phyloP scores from a whole-genome alignment of 192 early-diverging fungal species.

The Oehlia diaphana region DNA sequence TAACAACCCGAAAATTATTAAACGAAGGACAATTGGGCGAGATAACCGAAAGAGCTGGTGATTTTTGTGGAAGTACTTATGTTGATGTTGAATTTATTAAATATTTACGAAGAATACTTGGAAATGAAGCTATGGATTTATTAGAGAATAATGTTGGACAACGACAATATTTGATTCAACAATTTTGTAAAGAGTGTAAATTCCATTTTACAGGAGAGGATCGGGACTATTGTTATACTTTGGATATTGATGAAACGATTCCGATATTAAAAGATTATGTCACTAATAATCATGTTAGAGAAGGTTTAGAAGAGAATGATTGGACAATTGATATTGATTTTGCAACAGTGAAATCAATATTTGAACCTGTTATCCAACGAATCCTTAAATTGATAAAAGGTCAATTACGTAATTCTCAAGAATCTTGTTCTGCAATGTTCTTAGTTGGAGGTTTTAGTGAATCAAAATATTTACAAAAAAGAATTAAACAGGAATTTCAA shows the following conservation, averaged over 20 bases:
- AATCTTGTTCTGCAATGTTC: slow-evolving; percentile 48
- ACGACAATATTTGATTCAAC: slow-evolving; percentile 12
- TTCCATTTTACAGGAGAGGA: neutral
- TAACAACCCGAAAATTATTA: slow-evolving; percentile 34
- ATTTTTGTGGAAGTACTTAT: slow-evolving; percentile 14
- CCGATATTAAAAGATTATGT: slow-evolving; percentile 3
- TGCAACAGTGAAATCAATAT: slow-evolving; percentile 50
- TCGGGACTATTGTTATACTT: neutral
- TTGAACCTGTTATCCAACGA: slow-evolving; percentile 56
- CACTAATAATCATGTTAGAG: neutral
- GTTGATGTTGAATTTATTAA: slow-evolving; percentile 19
- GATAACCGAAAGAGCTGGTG: slow-evolving; percentile 1
- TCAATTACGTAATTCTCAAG: slow-evolving; percentile 44
- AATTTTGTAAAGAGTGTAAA: neutral
- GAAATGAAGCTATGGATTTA: neutral
- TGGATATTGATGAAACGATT: neutral
- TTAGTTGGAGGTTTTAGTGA: slow-evolving; percentile 58
- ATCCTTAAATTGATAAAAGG: slow-evolving; percentile 53
- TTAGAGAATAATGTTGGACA: neutral
- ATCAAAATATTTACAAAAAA: slow-evolving; percentile 51
- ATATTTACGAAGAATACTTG: slow-evolving; percentile 6
- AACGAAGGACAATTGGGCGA: neutral
- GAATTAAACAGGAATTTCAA: slow-evolving; percentile 49
- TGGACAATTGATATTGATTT: slow-evolving; percentile 42
- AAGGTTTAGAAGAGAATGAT: slow-evolving; percentile 42